phyloP scores from a whole-genome alignment of 768 basidiomycete species.

The Mycena crocata region DNA sequence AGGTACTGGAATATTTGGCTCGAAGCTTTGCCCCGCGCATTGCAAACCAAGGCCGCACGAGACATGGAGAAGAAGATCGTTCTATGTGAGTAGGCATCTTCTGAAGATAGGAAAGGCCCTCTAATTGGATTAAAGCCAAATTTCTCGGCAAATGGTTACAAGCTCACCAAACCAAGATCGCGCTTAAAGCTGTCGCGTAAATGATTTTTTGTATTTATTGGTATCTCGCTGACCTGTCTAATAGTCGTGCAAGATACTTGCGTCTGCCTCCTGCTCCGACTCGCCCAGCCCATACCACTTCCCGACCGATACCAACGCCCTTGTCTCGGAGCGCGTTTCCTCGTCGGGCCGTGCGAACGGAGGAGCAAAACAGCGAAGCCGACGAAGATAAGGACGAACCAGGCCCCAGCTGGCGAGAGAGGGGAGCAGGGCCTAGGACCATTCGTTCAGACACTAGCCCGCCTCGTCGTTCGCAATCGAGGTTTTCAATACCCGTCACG shows the following conservation, averaged over 20 bases:
- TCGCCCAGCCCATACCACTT: slow-evolving; percentile 47
- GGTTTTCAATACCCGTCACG: slow-evolving; percentile 31
- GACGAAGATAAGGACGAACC: slow-evolving; percentile 42
- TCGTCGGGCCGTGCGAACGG: slow-evolving; percentile 39
- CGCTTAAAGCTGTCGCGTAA: slow-evolving; percentile 86
- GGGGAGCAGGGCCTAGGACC: slow-evolving; percentile 15
- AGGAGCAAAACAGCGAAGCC: slow-evolving; percentile 38
- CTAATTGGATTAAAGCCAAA: slow-evolving; percentile 53
- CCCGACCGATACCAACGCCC: slow-evolving; percentile 34
- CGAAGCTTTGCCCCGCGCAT: slow-evolving; percentile 74
- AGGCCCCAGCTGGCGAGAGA: slow-evolving; percentile 38
- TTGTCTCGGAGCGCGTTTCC: slow-evolving; percentile 43
- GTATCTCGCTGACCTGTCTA: slow-evolving; percentile 20
- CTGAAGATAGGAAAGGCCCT: not conserved
- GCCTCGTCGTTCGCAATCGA: slow-evolving; percentile 25
- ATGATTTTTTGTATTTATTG: slow-evolving; percentile 39
- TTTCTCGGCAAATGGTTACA: slow-evolving; percentile 76
- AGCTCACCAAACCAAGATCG: slow-evolving; percentile 74
- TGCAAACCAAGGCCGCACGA: slow-evolving; percentile 73
- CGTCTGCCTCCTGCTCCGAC: slow-evolving; percentile 72
- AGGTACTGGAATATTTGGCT: slow-evolving; percentile 77
- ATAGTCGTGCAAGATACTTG: slow-evolving; percentile 84
- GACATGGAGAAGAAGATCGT: slow-evolving; percentile 65
- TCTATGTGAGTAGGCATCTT: slow-evolving; percentile 61
- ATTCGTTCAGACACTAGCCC: slow-evolving; percentile 35